These are phyloP conservation scores for Phytophthora ohioensis DNA, from an alignment of 352 stramenopile species.

Conservation along the genomic window DNA sequence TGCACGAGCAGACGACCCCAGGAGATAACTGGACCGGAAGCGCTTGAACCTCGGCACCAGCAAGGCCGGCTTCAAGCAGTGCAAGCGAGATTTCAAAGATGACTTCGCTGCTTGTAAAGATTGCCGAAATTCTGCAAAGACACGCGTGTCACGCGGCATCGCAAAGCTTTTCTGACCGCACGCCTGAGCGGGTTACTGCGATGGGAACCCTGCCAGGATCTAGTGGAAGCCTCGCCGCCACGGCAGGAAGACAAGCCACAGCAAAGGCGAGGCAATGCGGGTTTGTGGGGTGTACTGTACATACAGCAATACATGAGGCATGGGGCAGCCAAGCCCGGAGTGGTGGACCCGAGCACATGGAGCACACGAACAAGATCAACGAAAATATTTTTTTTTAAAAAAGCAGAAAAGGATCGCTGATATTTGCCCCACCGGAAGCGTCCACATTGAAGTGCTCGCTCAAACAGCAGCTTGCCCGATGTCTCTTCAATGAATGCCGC, in stretches of 20 bases:
- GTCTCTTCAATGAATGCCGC: slow-evolving; percentile 14
- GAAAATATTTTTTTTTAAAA: not conserved
- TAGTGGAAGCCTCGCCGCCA: not conserved
- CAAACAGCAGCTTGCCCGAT: slow-evolving; percentile 2
- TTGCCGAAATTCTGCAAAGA: slow-evolving; percentile 21
- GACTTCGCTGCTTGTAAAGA: slow-evolving; percentile 16
- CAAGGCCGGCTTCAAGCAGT: not conserved
- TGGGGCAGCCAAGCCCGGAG: slow-evolving; percentile 6
- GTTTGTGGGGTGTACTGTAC: not conserved
- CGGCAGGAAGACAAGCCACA: not conserved
- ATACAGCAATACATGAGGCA: not conserved
- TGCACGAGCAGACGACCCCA: slow-evolving; percentile 17
- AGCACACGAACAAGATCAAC: slow-evolving; percentile 27
- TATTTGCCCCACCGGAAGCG: slow-evolving; percentile 6
- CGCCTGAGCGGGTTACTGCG: slow-evolving; percentile 12
- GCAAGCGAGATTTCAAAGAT: not conserved
- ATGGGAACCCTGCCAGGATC: slow-evolving; percentile 15
- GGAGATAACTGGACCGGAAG: slow-evolving; percentile 1
- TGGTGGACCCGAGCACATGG: slow-evolving; percentile 16
- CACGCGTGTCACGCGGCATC: slow-evolving; percentile 21
- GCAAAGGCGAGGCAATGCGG: slow-evolving; percentile 32
- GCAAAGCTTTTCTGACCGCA: slow-evolving; percentile 27
- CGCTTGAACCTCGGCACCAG: slow-evolving; percentile 10
- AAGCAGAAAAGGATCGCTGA: slow-evolving; percentile 20
- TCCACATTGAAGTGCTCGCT: slow-evolving; percentile 23